phyloP scores from a whole-genome alignment of 257 asterid species.

The Solanum rostratum region DNA sequence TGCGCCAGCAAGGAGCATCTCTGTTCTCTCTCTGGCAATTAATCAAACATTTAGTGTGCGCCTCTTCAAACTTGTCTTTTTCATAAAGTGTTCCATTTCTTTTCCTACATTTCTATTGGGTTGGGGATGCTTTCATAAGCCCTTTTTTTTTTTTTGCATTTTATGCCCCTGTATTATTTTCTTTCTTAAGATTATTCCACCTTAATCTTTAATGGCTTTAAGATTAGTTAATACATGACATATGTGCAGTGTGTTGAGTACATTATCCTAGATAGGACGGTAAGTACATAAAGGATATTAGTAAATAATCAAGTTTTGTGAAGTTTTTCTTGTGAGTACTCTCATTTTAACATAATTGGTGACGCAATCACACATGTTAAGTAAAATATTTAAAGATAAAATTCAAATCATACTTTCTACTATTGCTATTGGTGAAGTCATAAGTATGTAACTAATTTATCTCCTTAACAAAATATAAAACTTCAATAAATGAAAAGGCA shows the following conservation, averaged over 20 bases:
- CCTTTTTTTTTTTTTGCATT: not conserved
- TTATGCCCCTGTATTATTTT: not conserved
- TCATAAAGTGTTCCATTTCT: not conserved
- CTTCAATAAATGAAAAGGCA: too few relatives aligned
- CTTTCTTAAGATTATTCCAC: not conserved
- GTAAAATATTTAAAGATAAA: too few relatives aligned
- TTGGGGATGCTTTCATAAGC: not conserved
- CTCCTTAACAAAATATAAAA: too few relatives aligned
- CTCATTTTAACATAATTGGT: too few relatives aligned
- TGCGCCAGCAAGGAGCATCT: conserved; percentile 41
- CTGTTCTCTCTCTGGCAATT: conserved; percentile 17
- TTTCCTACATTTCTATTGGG: not conserved
- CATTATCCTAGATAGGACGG: too few relatives aligned
- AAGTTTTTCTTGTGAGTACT: not conserved
- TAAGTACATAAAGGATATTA: not conserved
- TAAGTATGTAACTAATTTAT: too few relatives aligned
- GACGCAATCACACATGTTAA: too few relatives aligned
- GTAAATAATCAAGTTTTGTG: not conserved
- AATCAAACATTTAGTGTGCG: not conserved
- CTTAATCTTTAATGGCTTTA: not conserved
- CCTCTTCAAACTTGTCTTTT: not conserved
- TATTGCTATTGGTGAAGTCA: too few relatives aligned
- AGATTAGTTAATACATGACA: not conserved
- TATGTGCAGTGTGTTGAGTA: accelerated
- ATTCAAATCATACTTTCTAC: too few relatives aligned